A percentile compares a stretch with the other conserved stretches of the same genome.
Conservation (phyloP, 108 stramenopile species). For the Fistulifera pelliculosa region DNA sequence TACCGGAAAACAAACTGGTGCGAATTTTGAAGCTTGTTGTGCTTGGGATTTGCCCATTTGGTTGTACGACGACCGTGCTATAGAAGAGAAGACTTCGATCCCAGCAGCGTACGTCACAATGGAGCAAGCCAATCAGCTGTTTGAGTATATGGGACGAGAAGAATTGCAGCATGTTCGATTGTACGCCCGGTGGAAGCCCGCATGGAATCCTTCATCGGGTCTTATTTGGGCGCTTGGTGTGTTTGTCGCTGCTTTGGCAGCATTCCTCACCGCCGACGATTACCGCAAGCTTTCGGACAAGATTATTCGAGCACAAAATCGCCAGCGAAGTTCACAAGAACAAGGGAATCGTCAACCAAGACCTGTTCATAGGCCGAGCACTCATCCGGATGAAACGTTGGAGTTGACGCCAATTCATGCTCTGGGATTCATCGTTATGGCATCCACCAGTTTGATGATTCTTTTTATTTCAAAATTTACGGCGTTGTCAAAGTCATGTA, state of each 20-base stretch:
- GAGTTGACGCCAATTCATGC: constrained; percentile 77
- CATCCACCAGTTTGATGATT: constrained; percentile 64
- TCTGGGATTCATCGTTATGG: constrained; percentile 66
- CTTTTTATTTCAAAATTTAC: constrained; percentile 84
- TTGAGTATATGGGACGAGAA: background rate
- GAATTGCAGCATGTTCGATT: constrained; percentile 6
- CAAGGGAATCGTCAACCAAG: constrained; percentile 8
- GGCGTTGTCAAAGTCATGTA: constrained; percentile 74
- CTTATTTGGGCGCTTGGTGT: constrained; percentile 71
- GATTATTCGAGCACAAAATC: constrained; percentile 5
- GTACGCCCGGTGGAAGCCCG: constrained; percentile 39
- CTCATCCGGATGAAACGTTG: constrained; percentile 36
- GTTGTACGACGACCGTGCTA: constrained; percentile 36
- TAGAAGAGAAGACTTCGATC: constrained; percentile 30
- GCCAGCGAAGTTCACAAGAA: background rate
- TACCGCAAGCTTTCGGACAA: constrained; percentile 26
- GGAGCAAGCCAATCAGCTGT: constrained; percentile 43
- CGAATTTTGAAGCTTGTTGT: constrained; percentile 61
- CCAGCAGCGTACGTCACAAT: constrained; percentile 53
- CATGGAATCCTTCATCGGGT: constrained; percentile 41
- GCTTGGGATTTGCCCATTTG: constrained; percentile 74
- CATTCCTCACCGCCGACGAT: constrained; percentile 43
- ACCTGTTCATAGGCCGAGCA: constrained; percentile 1
- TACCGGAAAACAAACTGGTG: constrained; percentile 32
- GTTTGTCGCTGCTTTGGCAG: constrained; percentile 45